Percentiles rank a stretch among this genome's conserved stretches.
These are phyloP conservation scores for Monosporascus sp. DNA, from an alignment of 2,329 filamentous ascomycete species.

Conservation along the genomic window DNA sequence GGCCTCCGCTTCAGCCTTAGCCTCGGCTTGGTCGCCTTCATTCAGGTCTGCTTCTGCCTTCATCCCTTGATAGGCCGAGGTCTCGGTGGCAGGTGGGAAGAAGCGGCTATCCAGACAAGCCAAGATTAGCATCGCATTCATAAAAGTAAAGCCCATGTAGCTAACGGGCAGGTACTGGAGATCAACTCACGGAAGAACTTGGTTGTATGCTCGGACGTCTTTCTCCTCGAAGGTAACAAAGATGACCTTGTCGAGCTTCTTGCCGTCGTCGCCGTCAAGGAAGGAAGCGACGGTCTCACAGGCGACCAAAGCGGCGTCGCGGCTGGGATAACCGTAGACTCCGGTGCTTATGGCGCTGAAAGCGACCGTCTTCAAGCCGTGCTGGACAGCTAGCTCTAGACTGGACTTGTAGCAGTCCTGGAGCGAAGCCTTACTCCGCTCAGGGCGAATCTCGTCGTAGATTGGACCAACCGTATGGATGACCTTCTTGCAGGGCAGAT, in stretches of 20 bases:
- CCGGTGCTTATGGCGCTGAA: conserved; percentile 86
- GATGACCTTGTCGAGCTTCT: conserved; percentile 64
- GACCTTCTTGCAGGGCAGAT: conserved; percentile 69
- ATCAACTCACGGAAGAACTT: conserved; percentile 64
- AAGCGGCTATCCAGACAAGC: conserved; percentile 11
- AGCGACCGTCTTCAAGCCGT: conserved; percentile 65
- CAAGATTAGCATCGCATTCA: not conserved
- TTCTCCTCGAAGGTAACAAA: conserved; percentile 81
- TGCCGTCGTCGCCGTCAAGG: conserved; percentile 39
- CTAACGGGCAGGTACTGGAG: not conserved
- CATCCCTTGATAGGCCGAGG: conserved; percentile 6
- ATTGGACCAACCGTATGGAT: conserved; percentile 90
- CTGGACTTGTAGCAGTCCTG: conserved; percentile 63
- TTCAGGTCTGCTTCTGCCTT: conserved; percentile 9
- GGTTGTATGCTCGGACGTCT: conserved; percentile 69
- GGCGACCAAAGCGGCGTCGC: conserved; percentile 67
- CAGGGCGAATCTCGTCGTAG: conserved; percentile 44
- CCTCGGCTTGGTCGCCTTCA: not conserved
- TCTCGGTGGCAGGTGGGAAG: conserved; percentile 18
- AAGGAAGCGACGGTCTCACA: conserved; percentile 53
- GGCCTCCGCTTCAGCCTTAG: conserved; percentile 18
- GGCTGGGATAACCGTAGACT: conserved; percentile 79
- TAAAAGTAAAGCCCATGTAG: not conserved
- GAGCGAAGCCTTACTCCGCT: conserved; percentile 44
- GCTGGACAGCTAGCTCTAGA: conserved; percentile 65